Evolutionary conservation across 108 stramenopile genomes (phyloP), one percentile per base, ranked within the genome.

Genomic region (Cyclotella baltica): DNA sequence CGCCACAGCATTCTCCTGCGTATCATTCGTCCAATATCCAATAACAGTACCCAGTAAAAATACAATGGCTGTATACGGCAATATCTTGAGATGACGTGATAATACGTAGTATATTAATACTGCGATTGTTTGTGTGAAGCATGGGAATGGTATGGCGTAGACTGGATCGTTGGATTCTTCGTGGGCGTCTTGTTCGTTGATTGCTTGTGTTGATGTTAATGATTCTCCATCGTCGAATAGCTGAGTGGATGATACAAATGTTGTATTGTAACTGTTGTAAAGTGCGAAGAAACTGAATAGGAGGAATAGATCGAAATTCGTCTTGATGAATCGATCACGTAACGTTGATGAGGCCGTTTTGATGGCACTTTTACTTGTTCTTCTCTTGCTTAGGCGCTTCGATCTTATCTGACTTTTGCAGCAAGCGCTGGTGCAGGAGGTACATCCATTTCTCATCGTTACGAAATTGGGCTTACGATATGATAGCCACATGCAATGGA

Each of bases 51-150:
- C 78, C 1, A 80, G 20, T 0, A 72, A 5, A 43, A 81, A 81
- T 59, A 81, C 69, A 30, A 75, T 30, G 34, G 71, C 80, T 4
- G 72, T 67, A 68, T 61, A 75, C 15, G 80, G 80, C 2, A 81
- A 23, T 50, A 50, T 29, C 43, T 48, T 62, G n/a, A 46, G 34
- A 55, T 61, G 73, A 1, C 80, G 64, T 1, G 67, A 47, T 0
- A 85, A 34, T 2, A 85, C n/a, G 62, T 72, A 81, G 78, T 77
- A 77, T 0, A 57, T 53, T 10, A 77, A 19, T 10, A 80, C 30
- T 27, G 80, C 85, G 29, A 81, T 4, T 2, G 81, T 47, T 38
- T 81, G 65, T 16, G 70, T 61, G 27, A 85, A 77, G 80, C 85
- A 81, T 18, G 84, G 75, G 55, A 69, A 80, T 3, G 76, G 47